Evolutionary conservation across 495 filamentous ascomycete genomes (phyloP).

Genomic region (Penicillium roqueforti): DNA sequence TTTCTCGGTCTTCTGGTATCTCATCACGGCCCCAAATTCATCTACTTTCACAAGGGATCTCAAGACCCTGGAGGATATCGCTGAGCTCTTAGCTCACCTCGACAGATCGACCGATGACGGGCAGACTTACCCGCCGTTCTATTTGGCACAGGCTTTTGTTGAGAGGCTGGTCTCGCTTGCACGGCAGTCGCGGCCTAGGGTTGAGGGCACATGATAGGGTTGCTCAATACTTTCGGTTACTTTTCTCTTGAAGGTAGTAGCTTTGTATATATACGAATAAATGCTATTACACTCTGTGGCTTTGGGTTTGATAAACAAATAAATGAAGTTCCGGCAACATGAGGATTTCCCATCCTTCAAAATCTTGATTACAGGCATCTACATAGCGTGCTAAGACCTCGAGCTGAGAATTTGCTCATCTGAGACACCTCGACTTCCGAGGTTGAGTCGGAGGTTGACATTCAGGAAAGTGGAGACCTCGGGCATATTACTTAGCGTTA

Average conservation of each 20-base stretch:
- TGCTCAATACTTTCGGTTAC: not conserved
- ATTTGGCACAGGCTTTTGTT: slow-evolving; percentile 16
- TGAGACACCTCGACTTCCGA: no score
- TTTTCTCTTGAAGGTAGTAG: not conserved
- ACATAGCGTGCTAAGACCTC: no score
- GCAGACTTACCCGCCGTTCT: slow-evolving; percentile 21
- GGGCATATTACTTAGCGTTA: no score
- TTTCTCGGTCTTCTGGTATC: slow-evolving; percentile 21
- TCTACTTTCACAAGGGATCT: slow-evolving; percentile 17
- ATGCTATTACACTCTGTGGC: not conserved
- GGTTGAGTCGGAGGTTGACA: no score
- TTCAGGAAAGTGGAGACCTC: no score
- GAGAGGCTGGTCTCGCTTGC: slow-evolving; percentile 14
- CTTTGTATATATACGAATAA: not conserved
- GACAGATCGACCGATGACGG: slow-evolving; percentile 1
- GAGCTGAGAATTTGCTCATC: no score
- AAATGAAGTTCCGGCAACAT: no score
- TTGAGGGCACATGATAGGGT: not conserved
- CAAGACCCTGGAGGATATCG: slow-evolving; percentile 15
- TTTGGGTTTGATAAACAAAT: no score
- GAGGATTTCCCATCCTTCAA: no score
- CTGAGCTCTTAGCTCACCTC: slow-evolving; percentile 8
- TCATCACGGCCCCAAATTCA: slow-evolving; percentile 13
- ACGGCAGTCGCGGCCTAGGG: not conserved
- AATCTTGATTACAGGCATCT: no score